phyloP scores from a whole-genome alignment of 2,329 filamentous ascomycete genomes.

The Fusarium sp. region DNA sequence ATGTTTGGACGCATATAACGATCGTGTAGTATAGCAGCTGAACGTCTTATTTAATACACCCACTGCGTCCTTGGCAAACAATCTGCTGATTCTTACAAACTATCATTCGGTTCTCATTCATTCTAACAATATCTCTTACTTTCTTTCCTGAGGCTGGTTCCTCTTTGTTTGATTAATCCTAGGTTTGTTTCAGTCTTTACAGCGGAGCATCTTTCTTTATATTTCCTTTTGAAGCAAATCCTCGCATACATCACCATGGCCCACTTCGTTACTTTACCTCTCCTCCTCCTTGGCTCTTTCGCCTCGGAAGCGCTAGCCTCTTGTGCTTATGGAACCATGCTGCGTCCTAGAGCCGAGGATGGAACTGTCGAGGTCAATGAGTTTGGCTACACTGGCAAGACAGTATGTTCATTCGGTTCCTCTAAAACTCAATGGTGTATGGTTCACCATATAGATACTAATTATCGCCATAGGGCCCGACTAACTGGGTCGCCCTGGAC shows the following conservation, averaged over 20 bases:
- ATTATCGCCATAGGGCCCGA: conserved; percentile 56
- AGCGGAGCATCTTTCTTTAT: not conserved
- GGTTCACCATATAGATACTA: not conserved
- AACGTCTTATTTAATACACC: conserved; percentile 27
- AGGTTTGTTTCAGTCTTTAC: conserved; percentile 12
- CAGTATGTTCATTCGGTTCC: not conserved
- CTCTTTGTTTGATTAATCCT: conserved; percentile 17
- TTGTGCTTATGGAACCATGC: conserved; percentile 58
- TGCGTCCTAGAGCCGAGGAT: conserved; percentile 53
- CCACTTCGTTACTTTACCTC: conserved; percentile 23
- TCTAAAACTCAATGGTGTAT: too few species aligned
- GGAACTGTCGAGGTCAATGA: conserved; percentile 52
- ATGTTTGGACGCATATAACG: not conserved
- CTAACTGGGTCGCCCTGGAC: conserved; percentile 66
- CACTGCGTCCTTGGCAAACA: not conserved
- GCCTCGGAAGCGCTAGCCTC: conserved; percentile 49
- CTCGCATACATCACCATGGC: conserved; percentile 14
- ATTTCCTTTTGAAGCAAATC: not conserved
- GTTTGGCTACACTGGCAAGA: conserved; percentile 52
- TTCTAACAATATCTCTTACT: conserved; percentile 7
- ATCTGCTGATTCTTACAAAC: conserved; percentile 33
- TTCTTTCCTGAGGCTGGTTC: conserved; percentile 33
- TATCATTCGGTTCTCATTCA: conserved; percentile 31
- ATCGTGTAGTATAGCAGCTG: not conserved
- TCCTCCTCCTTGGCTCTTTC: conserved; percentile 34